A percentile compares a stretch with the other conserved stretches of the same genome.
These are phyloP conservation scores for Xeromyces bisporus DNA, from an alignment of 495 filamentous ascomycete species.

Conservation along the genomic window DNA sequence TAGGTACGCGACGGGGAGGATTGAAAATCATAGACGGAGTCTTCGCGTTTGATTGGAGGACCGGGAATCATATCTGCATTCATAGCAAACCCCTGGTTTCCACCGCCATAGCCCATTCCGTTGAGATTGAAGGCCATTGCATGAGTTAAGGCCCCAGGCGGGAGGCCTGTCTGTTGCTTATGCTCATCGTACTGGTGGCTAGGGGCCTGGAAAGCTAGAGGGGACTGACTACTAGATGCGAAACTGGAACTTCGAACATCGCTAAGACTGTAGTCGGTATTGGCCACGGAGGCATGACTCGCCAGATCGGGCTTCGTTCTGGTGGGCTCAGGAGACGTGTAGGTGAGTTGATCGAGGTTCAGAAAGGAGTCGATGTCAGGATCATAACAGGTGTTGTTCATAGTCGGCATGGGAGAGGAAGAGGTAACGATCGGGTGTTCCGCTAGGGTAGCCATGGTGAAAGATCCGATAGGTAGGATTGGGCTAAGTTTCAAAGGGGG, in stretches of 20 bases:
- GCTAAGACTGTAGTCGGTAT: slow-evolving; percentile 20
- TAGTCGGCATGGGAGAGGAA: slow-evolving; percentile 13
- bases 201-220: slow-evolving; percentile 51
- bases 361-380: slow-evolving; percentile 34
- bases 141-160: slow-evolving; percentile 56
- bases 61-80: slow-evolving; percentile 29
- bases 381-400: slow-evolving; percentile 20
- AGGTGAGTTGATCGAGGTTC: slow-evolving; percentile 32
- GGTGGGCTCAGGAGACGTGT: slow-evolving; percentile 22
- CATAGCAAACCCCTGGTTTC: slow-evolving; percentile 26
- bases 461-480: background rate
- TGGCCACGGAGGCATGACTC: slow-evolving; percentile 22
- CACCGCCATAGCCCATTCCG: slow-evolving; percentile 34
- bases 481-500: too few relatives aligned
- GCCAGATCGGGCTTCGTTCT: slow-evolving; percentile 23
- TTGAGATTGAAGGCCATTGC: slow-evolving; percentile 48
- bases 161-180: slow-evolving; percentile 79
- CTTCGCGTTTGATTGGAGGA: slow-evolving; percentile 34
- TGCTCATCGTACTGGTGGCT: slow-evolving; percentile 88
- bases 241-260: slow-evolving; percentile 25
- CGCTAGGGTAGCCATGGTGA: slow-evolving; percentile 26
- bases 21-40: slow-evolving; percentile 36
- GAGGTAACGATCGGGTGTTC: slow-evolving; percentile 19
- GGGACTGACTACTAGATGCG: slow-evolving; percentile 27
- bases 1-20: slow-evolving; percentile 30